Base-by-base conservation (phyloP, 2,329 filamentous ascomycete species). In the Beauveria rudraprayagi region DNA sequence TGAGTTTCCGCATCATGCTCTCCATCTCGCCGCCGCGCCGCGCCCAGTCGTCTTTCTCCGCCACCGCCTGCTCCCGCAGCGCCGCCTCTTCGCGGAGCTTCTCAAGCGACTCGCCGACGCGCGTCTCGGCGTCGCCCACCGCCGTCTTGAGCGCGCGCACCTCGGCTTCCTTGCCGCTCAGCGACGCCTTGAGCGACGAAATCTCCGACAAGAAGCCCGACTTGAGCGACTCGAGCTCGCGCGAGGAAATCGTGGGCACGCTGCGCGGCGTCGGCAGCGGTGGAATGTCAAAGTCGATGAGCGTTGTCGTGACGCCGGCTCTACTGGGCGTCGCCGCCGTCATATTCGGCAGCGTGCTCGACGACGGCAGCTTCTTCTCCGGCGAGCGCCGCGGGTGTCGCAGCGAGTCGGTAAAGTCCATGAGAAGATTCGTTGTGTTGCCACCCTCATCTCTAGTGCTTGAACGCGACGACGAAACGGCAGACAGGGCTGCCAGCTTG, bases 161-260 rank as follows among this genome's bases (percentile, higher is more conserved):
- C 72, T 97, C 92, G 6, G 93, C 93, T 71, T 97, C 93, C 69
- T 94, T 95, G 54, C 94, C 94, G 68, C 88, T 92, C 10, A 99
- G 80, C 10, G 91, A 93, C 3, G 94, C 94, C 70, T 91, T 94
- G 19, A 99, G 83, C n/a, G 90, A 91, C 64, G 91, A 96, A 63
- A 99, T 96, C 71, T 97, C 91, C 0, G 92, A 96, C 56, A 95
- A 81, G 68, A 96, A 95, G 26, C 83, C 84, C 0, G 92, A 97
- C 73, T 97, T 97, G 63, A 97, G 80, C 16, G 89, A 90, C 71
- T 99, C 94, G 2, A 97, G 80, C 75, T 99, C 94, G 40, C 94
- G 86, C 1, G 94, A 90, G 2, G 92, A 96, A 66, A 97, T 89
- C 9, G 88, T 91, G 0, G 94, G 94, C 43, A 97, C 84, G 60